These are phyloP conservation scores for Peniophora sp. DNA, from an alignment of 1,284 basidiomycete species.

Conservation along the genomic window DNA sequence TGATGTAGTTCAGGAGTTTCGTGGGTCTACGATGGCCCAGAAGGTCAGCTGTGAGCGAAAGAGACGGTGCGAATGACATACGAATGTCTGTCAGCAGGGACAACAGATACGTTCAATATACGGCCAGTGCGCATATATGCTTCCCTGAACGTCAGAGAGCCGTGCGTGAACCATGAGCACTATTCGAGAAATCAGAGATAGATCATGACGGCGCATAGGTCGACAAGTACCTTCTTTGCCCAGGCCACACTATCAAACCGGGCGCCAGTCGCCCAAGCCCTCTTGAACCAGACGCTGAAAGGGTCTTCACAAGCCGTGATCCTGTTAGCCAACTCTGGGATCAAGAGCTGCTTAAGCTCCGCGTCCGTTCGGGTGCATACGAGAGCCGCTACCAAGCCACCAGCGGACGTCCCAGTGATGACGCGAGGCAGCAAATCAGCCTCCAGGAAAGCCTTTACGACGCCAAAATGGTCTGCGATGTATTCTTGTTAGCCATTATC, in stretches of 20 bases:
- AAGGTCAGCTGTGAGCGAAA: slow-evolving; percentile 6
- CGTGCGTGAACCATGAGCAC: slow-evolving; percentile 84
- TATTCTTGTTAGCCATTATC: too few relatives aligned
- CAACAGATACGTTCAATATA: slow-evolving; percentile 92
- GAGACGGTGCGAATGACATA: slow-evolving; percentile 27
- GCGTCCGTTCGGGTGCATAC: slow-evolving; percentile 87
- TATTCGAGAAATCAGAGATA: slow-evolving; percentile 25
- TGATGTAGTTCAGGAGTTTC: slow-evolving; percentile 92
- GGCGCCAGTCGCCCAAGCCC: slow-evolving; percentile 87
- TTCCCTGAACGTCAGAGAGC: slow-evolving; percentile 93
- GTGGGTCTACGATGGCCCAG: slow-evolving; percentile 62
- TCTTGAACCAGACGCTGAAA: slow-evolving; percentile 66
- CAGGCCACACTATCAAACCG: slow-evolving; percentile 88
- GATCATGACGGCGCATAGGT: background rate
- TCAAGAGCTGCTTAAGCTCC: slow-evolving; percentile 74
- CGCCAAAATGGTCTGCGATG: slow-evolving; percentile 75
- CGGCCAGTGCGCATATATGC: slow-evolving; percentile 91
- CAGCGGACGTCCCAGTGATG: slow-evolving; percentile 89
- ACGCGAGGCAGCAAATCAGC: slow-evolving; percentile 84
- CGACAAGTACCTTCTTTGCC: slow-evolving; percentile 70
- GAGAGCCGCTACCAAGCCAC: slow-evolving; percentile 81
- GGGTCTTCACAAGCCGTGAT: slow-evolving; percentile 91
- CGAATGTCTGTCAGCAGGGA: slow-evolving; percentile 92
- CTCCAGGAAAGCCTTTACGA: slow-evolving; percentile 89
- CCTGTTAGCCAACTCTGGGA: slow-evolving; percentile 78